Base-by-base conservation (phyloP, 495 filamentous ascomycete genomes). In the Xylaria longipes region DNA sequence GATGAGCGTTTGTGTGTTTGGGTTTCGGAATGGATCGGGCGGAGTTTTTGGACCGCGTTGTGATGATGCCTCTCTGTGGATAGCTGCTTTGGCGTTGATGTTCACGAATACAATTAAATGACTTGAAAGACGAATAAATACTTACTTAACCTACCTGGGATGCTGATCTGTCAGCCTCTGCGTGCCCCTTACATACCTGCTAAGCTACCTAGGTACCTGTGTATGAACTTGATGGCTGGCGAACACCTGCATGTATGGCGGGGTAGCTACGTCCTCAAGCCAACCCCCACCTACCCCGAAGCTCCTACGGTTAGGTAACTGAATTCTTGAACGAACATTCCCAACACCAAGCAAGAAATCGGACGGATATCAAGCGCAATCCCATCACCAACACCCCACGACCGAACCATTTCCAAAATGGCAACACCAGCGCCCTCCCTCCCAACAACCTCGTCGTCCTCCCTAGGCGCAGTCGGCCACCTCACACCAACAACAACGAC, bases 401-500 rank as follows among this genome's bases (percentile, higher is more conserved):
- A 20, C n/a, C 31, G 15, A n/a, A 25, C 57, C n/a, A 27, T 29
- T 15, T 27, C 35, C 37, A 65, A 43, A 31, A 71, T 71, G 68
- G 68, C 68, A 20, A 65, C 68, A 43, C 57, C 68, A 43, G 39
- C 68, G 31, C 58, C 68, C 8, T 50, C 68, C 58, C 15, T 29
- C 58, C 6, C 50, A 8, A 69, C 72, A 20, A 39, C 69, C 5
- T 69, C 66, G 0, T 31, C 57, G 0, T 45, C 71, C 20, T 65
- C 58, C 43, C 41, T 50, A 15, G 31, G 27, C 33, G 45, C 50
- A 9, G 12, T 54, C 35, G 39, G 56, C 37, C 69, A 68, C 15
- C 41, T 62, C 0, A 71, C 72, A 29, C 62, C 69, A 25, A 58
- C 73, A 14, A 62, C 50, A 41, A 45, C 69, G 20, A 46, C 73